Percentiles rank a stretch among this genome's conserved stretches.
Evolutionary conservation across 2,329 filamentous ascomycete species (phyloP).

Genomic region (Pyrenophora graminea): DNA sequence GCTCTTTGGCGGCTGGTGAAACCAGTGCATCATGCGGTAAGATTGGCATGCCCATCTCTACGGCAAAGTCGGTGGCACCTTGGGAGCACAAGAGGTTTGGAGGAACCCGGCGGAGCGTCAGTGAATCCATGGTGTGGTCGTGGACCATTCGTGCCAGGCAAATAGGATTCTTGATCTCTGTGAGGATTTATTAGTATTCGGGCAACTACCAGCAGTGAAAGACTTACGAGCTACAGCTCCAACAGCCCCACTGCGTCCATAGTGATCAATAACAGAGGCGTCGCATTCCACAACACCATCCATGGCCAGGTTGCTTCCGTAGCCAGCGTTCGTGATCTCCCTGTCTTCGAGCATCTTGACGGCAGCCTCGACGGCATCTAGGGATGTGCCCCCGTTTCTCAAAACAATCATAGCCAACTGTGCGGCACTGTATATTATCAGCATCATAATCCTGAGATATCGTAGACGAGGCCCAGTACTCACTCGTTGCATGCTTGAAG

Average conservation of each 20-base stretch:
- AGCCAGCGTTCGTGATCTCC: conserved; percentile 95
- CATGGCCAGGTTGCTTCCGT: conserved; percentile 90
- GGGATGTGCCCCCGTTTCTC: conserved; percentile 74
- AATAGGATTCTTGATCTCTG: conserved; percentile 92
- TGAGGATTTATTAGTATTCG: conserved; percentile 20
- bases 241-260: conserved; percentile 88
- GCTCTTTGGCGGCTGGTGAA: conserved; percentile 76
- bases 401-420: conserved; percentile 80
- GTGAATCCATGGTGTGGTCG: conserved; percentile 71
- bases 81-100: conserved; percentile 88
- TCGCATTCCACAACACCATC: conserved; percentile 93
- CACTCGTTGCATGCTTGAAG: conserved; percentile 87
- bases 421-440: conserved; percentile 66
- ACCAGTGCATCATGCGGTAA: conserved; percentile 77
- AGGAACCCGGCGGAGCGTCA: conserved; percentile 87
- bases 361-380: conserved; percentile 88
- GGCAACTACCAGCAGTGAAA: neutral
- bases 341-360: conserved; percentile 87
- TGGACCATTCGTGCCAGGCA: conserved; percentile 82
- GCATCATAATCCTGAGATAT: neutral
- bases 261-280: conserved; percentile 88
- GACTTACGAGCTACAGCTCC: conserved; percentile 85
- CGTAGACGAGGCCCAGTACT: conserved; percentile 44
- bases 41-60: conserved; percentile 73
- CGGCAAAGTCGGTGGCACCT: conserved; percentile 85